These are phyloP conservation scores for Thuidium tamariscinum DNA, from an alignment of 225 moss, liverwort and hornwort genomes.

Conservation along the genomic window DNA sequence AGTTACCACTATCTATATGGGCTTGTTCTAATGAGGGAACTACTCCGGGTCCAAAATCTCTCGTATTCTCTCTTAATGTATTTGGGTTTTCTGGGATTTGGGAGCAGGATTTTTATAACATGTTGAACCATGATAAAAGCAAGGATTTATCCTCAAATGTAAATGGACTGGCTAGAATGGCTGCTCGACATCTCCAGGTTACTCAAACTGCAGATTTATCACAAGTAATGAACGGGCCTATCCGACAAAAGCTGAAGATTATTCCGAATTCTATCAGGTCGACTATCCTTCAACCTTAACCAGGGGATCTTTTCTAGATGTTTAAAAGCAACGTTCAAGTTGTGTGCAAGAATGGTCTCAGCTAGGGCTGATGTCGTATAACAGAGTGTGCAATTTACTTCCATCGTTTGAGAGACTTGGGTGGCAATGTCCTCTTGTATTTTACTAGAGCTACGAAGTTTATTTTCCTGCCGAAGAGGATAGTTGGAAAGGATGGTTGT, in stretches of 20 bases:
- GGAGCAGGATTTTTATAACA: constrained; percentile 76
- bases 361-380: neutral
- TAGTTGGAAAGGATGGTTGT: neutral
- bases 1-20: neutral
- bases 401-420: neutral
- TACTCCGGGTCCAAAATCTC: neutral
- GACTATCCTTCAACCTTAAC: neutral
- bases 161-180: constrained; percentile 26
- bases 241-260: constrained; percentile 66
- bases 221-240: constrained; percentile 70
- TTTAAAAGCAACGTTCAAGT: neutral
- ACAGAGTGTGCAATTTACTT: neutral
- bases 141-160: constrained; percentile 7
- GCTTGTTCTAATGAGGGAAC: neutral
- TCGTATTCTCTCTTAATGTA: neutral
- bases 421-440: neutral
- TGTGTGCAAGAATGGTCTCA: neutral
- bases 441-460: neutral
- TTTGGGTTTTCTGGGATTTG: neutral
- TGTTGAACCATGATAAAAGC: constrained; percentile 60
- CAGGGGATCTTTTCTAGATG: neutral
- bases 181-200: constrained; percentile 50
- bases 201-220: constrained; percentile 35
- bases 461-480: neutral
- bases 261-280: constrained; percentile 57